Evolutionary conservation across 805 yeast species (phyloP).

Genomic region (Sporopachydermia lactativora): DNA sequence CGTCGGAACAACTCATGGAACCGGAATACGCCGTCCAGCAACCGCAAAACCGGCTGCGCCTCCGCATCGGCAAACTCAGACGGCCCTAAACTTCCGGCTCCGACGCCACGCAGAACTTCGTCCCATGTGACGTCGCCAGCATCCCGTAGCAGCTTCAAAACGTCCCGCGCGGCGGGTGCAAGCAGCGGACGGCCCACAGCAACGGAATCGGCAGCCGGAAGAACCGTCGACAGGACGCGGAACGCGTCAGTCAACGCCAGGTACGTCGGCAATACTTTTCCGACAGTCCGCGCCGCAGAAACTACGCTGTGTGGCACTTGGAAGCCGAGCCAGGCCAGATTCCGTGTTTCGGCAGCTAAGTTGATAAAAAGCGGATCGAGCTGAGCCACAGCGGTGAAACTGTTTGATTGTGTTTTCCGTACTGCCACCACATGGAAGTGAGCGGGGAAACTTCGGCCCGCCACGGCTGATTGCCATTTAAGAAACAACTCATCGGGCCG

Average conservation of each 20-base stretch:
- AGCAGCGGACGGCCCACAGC: slow-evolving; percentile 9
- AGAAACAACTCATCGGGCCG: slow-evolving; percentile 18
- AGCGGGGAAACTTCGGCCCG: slow-evolving; percentile 8
- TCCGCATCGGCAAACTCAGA: background rate
- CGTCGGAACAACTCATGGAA: slow-evolving; percentile 21
- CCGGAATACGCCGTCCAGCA: background rate
- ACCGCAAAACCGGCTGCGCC: background rate
- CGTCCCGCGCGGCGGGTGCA: background rate
- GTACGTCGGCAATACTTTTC: slow-evolving; percentile 34
- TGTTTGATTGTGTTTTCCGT: background rate
- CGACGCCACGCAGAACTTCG: background rate
- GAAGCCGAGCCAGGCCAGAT: slow-evolving; percentile 33
- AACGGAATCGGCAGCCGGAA: slow-evolving; percentile 20
- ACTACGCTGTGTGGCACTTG: slow-evolving; percentile 41
- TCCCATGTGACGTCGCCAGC: background rate
- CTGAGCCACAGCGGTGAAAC: slow-evolving; percentile 17
- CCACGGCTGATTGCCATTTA: slow-evolving; percentile 32
- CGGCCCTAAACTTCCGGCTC: background rate
- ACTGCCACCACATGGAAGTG: slow-evolving; percentile 7
- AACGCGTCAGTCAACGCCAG: slow-evolving; percentile 33
- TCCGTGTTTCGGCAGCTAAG: slow-evolving; percentile 39
- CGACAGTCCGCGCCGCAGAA: slow-evolving; percentile 33
- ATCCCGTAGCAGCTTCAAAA: background rate
- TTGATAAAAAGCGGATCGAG: slow-evolving; percentile 31
- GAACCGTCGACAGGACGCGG: slow-evolving; percentile 22